Conservation (phyloP, 2,329 filamentous ascomycete species). For the Aspergillus sojae region DNA sequence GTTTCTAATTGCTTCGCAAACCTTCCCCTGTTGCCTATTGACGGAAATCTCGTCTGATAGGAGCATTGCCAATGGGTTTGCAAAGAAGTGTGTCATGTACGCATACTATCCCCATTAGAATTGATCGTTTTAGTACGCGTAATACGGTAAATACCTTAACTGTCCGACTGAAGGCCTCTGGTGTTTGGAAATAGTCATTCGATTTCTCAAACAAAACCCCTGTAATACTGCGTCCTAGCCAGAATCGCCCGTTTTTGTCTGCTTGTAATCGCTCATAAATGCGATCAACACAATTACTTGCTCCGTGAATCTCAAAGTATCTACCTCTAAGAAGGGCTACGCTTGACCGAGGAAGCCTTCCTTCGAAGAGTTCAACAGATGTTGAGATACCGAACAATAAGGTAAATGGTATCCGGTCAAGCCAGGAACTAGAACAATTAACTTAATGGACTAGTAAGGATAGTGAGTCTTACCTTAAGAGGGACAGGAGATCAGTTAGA, state of each 20-base stretch:
- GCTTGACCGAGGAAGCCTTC: constrained; percentile 56
- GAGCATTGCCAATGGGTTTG: constrained; percentile 59
- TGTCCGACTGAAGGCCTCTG: constrained; percentile 56
- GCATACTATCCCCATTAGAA: constrained; percentile 53
- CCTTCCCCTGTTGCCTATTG: constrained; percentile 39
- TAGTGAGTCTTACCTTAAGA: constrained; percentile 46
- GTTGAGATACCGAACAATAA: constrained; percentile 65
- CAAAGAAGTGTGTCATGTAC: constrained; percentile 67
- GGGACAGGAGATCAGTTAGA: constrained; percentile 48
- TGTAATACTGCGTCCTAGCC: constrained; percentile 58
- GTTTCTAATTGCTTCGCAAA: constrained; percentile 60
- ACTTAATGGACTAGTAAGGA: constrained; percentile 25
- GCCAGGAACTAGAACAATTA: constrained; percentile 54
- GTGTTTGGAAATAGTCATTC: constrained; percentile 62
- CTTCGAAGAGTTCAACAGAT: constrained; percentile 63
- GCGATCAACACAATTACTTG: constrained; percentile 49
- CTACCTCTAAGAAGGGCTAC: constrained; percentile 56
- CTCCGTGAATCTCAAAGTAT: constrained; percentile 56
- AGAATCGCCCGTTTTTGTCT: constrained; percentile 41
- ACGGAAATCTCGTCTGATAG: constrained; percentile 35
- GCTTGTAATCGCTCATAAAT: constrained; percentile 45
- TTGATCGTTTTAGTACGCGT: not conserved
- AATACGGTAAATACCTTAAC: constrained; percentile 46
- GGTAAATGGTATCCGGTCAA: constrained; percentile 62
- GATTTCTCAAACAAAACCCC: constrained; percentile 57